Evolutionary conservation across 2,329 filamentous ascomycete species (phyloP), one percentile per base, ranked within the genome.

Genomic region (Zasmidium angulare): DNA sequence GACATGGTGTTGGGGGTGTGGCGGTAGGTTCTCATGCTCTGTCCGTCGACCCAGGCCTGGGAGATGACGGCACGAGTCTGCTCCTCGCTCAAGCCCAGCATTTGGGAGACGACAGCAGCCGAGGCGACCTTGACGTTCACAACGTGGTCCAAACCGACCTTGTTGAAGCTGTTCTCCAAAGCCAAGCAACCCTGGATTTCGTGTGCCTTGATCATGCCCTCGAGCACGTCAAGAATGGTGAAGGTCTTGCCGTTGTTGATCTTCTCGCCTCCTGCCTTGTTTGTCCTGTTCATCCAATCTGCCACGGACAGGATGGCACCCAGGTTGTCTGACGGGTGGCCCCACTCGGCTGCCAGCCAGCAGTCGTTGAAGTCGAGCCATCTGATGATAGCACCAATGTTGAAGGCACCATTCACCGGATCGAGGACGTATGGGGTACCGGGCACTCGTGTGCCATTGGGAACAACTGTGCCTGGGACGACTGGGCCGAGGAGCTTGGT

Each of bases 331-430:
- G 93, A 97, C 63, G 95, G 95, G 78, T 99, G 95, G 60, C 95
- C 95, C 95, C 95, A 99, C 81, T 99, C 95, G 58, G 95, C 95
- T 48, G 93, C 95, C 65, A 98, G 84, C 95, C 93, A 99, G 86
- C 95, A 98, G 85, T 99, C 95, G 78, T 99, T 99, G 86, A 98
- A 99, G 82, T 99, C 95, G 72, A 99, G 86, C 95, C 95, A 99
- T 74, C 95, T 86, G 81, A 99, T 96, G 89, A 96, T 96, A 72
- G 95, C 90, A 71, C 95, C 95, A 71, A 99, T 98, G 84, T 98
- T 98, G 86, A 99, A 98, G 65, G 95, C 95, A 64, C 89, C 95
- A 71, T 93, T 93, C 75, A 98, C 87, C 43, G 95, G 95, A 76
- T 98, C 95, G 69, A 99, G 87, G 79, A 96, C 89, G 81, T 93